Conservation (phyloP, 495 filamentous ascomycete genomes). For the Aspergillus olivimuriae region DNA sequence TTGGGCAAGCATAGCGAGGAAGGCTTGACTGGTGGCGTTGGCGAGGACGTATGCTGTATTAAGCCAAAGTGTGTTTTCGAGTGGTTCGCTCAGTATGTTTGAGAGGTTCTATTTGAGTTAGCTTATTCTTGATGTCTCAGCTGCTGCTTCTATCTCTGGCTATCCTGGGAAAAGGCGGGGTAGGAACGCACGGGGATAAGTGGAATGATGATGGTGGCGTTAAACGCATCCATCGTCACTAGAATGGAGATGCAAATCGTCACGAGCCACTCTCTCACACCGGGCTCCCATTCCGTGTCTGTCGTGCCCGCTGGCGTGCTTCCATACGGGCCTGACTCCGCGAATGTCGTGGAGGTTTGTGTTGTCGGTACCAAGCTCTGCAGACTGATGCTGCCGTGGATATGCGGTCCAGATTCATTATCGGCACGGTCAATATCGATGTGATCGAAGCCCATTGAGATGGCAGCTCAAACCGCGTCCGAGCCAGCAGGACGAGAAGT, state of each 20-base stretch:
- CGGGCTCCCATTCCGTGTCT: slow-evolving; percentile 18
- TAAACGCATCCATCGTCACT: slow-evolving; percentile 36
- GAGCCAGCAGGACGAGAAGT: no score
- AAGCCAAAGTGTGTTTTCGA: slow-evolving; percentile 34
- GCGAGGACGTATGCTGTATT: slow-evolving; percentile 34
- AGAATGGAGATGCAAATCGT: slow-evolving; percentile 27
- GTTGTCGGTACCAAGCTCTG: slow-evolving; percentile 6
- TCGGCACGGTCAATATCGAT: slow-evolving; percentile 22
- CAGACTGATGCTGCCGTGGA: slow-evolving; percentile 2
- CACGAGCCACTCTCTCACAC: slow-evolving; percentile 28
- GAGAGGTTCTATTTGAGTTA: slow-evolving; percentile 23
- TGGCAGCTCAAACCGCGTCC: no score
- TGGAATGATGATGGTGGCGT: slow-evolving; percentile 30
- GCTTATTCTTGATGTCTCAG: no score
- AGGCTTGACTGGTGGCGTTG: slow-evolving; percentile 30
- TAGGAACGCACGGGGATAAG: slow-evolving; percentile 12
- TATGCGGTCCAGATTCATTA: slow-evolving; percentile 9
- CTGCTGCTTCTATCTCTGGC: no score
- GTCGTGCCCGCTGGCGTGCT: not conserved
- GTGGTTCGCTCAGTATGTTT: slow-evolving; percentile 18
- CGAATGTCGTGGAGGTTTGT: slow-evolving; percentile 1
- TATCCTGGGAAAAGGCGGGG: no score
- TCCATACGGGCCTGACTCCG: slow-evolving; percentile 2
- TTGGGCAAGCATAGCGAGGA: slow-evolving; percentile 36
- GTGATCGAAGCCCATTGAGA: slow-evolving; percentile 12